phyloP scores from a whole-genome alignment of 1,139 yeast genomes.

The Nakaseomyces kungkrabaensis region DNA sequence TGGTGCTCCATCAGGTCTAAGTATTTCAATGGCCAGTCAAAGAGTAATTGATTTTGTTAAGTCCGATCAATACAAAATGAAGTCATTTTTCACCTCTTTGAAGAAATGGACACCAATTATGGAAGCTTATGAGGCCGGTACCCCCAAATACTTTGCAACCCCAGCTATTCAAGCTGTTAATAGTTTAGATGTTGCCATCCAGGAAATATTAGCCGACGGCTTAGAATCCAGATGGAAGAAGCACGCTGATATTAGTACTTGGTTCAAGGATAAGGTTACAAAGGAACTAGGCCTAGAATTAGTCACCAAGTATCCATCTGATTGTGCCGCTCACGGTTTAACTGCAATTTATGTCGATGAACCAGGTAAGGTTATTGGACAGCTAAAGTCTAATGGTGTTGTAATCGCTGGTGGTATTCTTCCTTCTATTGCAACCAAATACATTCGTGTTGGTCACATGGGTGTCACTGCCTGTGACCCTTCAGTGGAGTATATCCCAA shows the following conservation, averaged over 20 bases:
- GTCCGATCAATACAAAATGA: slow-evolving; percentile 13
- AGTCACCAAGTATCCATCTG: slow-evolving; percentile 44
- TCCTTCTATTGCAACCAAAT: slow-evolving; percentile 67
- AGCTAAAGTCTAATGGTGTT: slow-evolving; percentile 57
- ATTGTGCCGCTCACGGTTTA: slow-evolving; percentile 76
- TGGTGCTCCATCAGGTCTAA: slow-evolving; percentile 90
- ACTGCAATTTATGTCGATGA: slow-evolving; percentile 80
- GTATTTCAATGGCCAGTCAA: slow-evolving; percentile 64
- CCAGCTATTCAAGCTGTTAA: slow-evolving; percentile 84
- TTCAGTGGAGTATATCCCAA: slow-evolving; percentile 33
- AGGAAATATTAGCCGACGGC: slow-evolving; percentile 53
- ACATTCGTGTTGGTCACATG: slow-evolving; percentile 95
- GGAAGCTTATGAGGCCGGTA: slow-evolving; percentile 76
- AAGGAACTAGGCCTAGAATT: slow-evolving; percentile 53
- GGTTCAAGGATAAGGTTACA: slow-evolving; percentile 50
- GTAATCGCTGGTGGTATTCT: slow-evolving; percentile 88
- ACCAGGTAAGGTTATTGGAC: slow-evolving; percentile 52
- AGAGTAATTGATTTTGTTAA: slow-evolving; percentile 59
- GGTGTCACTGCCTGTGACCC: slow-evolving; percentile 51
- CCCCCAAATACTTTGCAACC: slow-evolving; percentile 84
- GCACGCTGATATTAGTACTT: slow-evolving; percentile 53
- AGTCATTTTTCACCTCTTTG: slow-evolving; percentile 66
- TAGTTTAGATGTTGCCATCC: slow-evolving; percentile 69
- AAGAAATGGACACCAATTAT: slow-evolving; percentile 85
- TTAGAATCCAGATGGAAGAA: slow-evolving; percentile 53